Evolutionary conservation across 1,284 basidiomycete genomes (phyloP).

Genomic region (Exobasidium cylindrosporum): DNA sequence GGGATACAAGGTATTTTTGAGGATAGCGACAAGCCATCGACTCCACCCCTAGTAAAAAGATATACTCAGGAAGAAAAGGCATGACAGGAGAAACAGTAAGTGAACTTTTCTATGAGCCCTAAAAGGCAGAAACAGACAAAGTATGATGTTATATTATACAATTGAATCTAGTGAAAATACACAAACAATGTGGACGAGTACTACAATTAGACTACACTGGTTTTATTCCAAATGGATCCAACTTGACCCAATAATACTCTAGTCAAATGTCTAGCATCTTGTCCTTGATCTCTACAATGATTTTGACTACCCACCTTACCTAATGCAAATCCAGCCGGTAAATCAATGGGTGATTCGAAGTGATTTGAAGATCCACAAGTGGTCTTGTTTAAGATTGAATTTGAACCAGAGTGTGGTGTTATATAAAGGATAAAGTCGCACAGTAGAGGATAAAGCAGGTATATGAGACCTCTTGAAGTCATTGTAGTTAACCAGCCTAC

Average conservation of each 20-base stretch:
- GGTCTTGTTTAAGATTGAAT: background rate
- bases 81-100: too few relatives aligned
- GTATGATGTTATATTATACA: too few relatives aligned
- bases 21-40: too few relatives aligned
- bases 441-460: background rate
- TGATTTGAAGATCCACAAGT: conserved; percentile 1
- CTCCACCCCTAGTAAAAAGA: too few relatives aligned
- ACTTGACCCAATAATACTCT: background rate
- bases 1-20: too few relatives aligned
- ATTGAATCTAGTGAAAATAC: too few relatives aligned
- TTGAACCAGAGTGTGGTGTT: background rate
- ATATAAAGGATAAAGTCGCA: conserved; percentile 1
- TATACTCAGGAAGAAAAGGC: too few relatives aligned
- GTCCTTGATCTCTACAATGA: background rate
- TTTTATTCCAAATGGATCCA: background rate
- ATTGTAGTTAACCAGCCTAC: too few relatives aligned
- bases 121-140: too few relatives aligned
- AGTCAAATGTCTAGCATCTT: background rate
- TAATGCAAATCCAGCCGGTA: background rate
- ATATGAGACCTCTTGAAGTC: background rate
- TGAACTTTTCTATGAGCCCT: too few relatives aligned
- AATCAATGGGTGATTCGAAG: background rate
- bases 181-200: too few relatives aligned
- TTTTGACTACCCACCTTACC: background rate
- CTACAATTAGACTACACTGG: too few relatives aligned